These are phyloP conservation scores for Marchantia paleacea DNA, from an alignment of 225 moss, liverwort and hornwort genomes.

Conservation along the genomic window DNA sequence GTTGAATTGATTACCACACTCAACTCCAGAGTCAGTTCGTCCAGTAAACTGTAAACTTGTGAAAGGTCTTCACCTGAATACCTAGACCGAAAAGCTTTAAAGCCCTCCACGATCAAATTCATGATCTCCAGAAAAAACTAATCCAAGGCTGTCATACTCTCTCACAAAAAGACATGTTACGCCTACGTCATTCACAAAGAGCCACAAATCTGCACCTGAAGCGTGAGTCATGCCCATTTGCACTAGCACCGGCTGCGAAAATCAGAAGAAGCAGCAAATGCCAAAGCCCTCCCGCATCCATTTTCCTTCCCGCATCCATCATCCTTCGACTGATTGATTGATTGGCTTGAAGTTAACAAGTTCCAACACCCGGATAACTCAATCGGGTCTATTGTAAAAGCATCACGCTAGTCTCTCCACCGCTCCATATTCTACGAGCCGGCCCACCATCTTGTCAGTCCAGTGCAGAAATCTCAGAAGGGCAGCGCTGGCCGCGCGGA, in stretches of 20 bases:
- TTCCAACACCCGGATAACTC: background rate
- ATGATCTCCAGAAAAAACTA: too few relatives aligned
- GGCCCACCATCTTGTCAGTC: background rate
- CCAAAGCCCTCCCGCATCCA: slow-evolving; percentile 4
- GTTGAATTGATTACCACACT: background rate
- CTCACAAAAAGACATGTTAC: background rate
- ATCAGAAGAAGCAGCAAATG: background rate
- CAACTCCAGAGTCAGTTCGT: background rate
- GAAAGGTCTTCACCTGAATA: background rate
- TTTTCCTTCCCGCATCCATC: background rate
- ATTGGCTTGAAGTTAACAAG: background rate
- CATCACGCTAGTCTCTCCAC: background rate
- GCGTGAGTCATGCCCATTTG: background rate
- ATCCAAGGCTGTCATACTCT: too few relatives aligned
- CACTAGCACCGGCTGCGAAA: background rate
- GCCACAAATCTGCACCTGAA: background rate
- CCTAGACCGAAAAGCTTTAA: background rate
- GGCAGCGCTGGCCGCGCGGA: background rate
- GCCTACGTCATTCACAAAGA: background rate
- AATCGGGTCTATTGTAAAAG: background rate
- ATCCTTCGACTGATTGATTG: background rate
- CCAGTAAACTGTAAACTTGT: background rate
- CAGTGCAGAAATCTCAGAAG: background rate
- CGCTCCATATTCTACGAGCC: background rate
- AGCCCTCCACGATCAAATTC: background rate